Evolutionary conservation across 148 eudicot genomes (phyloP).

Genomic region (Cornus controversa): DNA sequence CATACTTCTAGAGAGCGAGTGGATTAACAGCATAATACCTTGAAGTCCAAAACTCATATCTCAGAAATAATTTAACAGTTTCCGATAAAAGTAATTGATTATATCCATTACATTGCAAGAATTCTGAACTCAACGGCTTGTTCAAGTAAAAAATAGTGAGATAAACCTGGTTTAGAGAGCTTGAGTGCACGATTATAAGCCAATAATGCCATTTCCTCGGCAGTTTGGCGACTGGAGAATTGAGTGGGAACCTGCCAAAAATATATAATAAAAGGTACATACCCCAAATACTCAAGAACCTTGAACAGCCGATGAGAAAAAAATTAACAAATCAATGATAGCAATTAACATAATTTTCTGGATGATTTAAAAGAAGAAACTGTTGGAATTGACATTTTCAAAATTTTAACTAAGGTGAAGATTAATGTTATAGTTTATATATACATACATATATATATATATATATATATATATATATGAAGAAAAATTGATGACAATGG

Average conservation of each 20-base stretch:
- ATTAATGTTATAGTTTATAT: background rate
- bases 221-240: slow-evolving; percentile 57
- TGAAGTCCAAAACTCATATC: background rate
- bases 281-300: too few relatives aligned
- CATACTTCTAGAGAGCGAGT: background rate
- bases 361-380: too few relatives aligned
- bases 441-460: too few relatives aligned
- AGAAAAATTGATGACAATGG: background rate
- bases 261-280: background rate
- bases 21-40: background rate
- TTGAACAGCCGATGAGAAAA: too few relatives aligned
- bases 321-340: too few relatives aligned
- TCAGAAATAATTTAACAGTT: background rate
- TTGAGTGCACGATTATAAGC: slow-evolving; percentile 91
- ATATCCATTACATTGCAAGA: background rate
- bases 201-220: slow-evolving; percentile 80
- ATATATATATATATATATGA: background rate
- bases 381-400: background rate
- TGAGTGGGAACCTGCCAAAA: slow-evolving; percentile 71
- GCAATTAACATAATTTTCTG: background rate
- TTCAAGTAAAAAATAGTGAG: background rate
- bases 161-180: slow-evolving; percentile 71
- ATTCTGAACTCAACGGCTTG: background rate
- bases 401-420: too few relatives aligned
- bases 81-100: background rate